Conservation (phyloP, 2,329 filamentous ascomycete genomes). For the Venturia carpophila region DNA sequence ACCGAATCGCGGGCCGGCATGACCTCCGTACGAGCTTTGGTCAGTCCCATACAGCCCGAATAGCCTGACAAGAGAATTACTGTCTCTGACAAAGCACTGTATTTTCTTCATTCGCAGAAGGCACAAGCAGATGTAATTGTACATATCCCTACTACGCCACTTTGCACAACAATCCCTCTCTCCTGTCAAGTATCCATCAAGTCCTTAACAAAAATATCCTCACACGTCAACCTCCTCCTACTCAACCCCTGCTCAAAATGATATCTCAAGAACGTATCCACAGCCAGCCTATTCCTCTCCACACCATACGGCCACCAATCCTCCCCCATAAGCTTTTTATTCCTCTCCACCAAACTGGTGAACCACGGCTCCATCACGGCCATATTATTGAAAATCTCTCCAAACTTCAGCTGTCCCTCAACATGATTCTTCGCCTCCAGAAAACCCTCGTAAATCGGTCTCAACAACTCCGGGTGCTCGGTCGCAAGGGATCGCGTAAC, state of each 20-base stretch:
- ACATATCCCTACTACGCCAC: neutral
- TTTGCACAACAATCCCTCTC: neutral
- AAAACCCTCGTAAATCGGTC: slow-evolving; percentile 29
- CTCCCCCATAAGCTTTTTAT: slow-evolving; percentile 30
- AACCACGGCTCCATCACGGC: slow-evolving; percentile 34
- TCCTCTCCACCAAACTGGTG: slow-evolving; percentile 28
- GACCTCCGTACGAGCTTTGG: too few relatives aligned
- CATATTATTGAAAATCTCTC: slow-evolving; percentile 23
- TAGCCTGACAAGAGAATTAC: too few relatives aligned
- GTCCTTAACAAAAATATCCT: neutral
- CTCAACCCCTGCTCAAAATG: slow-evolving; percentile 26
- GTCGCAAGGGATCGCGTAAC: slow-evolving; percentile 26
- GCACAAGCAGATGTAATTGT: too few relatives aligned
- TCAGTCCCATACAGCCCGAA: too few relatives aligned
- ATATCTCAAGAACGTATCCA: slow-evolving; percentile 28
- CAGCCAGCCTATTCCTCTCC: slow-evolving; percentile 28
- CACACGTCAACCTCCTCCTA: neutral
- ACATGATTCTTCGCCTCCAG: slow-evolving; percentile 30
- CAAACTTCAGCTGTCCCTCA: slow-evolving; percentile 23
- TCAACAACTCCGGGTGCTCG: slow-evolving; percentile 27
- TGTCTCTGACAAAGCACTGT: too few relatives aligned
- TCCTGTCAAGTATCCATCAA: neutral
- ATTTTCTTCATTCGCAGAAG: too few relatives aligned
- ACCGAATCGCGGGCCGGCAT: neutral
- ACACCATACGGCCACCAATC: slow-evolving; percentile 32